Evolutionary conservation across 495 filamentous ascomycete genomes (phyloP).

Genomic region (Aspergillus cavernicola): DNA sequence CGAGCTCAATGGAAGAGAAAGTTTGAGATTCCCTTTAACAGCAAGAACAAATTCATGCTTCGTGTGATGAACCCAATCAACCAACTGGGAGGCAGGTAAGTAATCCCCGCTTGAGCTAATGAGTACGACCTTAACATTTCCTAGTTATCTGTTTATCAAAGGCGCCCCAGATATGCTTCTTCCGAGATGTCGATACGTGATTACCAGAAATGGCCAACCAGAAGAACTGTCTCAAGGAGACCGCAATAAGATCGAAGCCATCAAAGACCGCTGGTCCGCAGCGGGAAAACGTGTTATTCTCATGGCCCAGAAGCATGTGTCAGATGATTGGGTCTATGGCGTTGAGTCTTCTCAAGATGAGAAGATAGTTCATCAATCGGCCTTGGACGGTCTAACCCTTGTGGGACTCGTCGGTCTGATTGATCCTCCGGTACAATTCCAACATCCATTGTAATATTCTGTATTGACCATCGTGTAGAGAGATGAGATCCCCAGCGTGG

Average conservation of each 20-base stretch:
- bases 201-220: constrained; percentile 42
- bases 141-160: constrained; percentile 52
- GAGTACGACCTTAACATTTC: neutral
- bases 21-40: constrained; percentile 65
- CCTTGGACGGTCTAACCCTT: constrained; percentile 48
- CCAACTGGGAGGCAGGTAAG: neutral
- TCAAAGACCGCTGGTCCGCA: constrained; percentile 61
- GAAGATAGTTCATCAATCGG: constrained; percentile 44
- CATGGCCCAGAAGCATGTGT: constrained; percentile 54
- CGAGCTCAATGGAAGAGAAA: constrained; percentile 50
- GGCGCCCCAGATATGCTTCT: constrained; percentile 64
- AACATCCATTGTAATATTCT: neutral
- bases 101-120: neutral
- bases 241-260: constrained; percentile 36
- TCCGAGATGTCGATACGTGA: constrained; percentile 47
- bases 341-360: constrained; percentile 37
- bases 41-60: constrained; percentile 75
- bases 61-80: constrained; percentile 10
- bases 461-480: constrained; percentile 23
- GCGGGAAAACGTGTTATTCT: constrained; percentile 62
- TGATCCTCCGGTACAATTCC: constrained; percentile 48
- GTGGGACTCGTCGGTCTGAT: constrained; percentile 64
- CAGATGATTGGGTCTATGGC: constrained; percentile 24
- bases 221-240: neutral
- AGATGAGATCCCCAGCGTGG: constrained; percentile 59